A percentile compares a stretch with the other conserved stretches of the same genome.
These are phyloP conservation scores for Aspergillus terreus DNA, from an alignment of 2,329 filamentous ascomycete genomes.

Conservation along the genomic window DNA sequence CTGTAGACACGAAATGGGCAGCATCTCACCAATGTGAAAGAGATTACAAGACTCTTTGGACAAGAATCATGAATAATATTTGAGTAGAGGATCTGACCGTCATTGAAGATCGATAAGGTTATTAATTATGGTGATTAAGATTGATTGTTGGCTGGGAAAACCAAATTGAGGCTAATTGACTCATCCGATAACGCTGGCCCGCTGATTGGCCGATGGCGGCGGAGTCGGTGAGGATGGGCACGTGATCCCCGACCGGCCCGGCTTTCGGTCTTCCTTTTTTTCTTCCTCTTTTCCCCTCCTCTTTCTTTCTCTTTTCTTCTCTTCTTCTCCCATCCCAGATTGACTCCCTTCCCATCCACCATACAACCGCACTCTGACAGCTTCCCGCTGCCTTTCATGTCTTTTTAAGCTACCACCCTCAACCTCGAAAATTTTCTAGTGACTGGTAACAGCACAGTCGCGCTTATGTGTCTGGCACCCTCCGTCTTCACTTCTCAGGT, in stretches of 20 bases:
- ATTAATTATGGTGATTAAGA: too few relatives aligned
- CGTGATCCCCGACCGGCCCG: constrained; percentile 25
- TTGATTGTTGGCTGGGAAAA: too few relatives aligned
- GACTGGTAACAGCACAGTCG: constrained; percentile 46
- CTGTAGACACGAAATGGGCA: too few relatives aligned
- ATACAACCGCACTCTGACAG: not conserved
- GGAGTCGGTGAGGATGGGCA: constrained; percentile 25
- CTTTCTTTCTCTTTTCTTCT: not conserved
- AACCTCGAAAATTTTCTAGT: constrained; percentile 13
- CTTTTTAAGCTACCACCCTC: constrained; percentile 20
- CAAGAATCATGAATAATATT: too few relatives aligned
- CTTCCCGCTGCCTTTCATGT: constrained; percentile 19
- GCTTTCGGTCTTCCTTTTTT: constrained; percentile 13
- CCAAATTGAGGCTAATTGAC: not conserved
- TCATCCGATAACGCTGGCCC: constrained; percentile 16
- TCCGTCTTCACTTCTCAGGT: constrained; percentile 86
- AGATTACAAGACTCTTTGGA: too few relatives aligned
- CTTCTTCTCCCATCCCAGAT: constrained; percentile 8
- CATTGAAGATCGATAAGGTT: too few relatives aligned
- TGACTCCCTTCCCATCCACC: constrained; percentile 7
- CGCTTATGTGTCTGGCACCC: constrained; percentile 75
- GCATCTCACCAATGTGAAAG: too few relatives aligned
- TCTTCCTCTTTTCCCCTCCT: constrained; percentile 2
- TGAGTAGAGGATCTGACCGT: too few relatives aligned
- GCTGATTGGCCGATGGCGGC: constrained; percentile 22